A percentile compares a stretch with the other conserved stretches of the same genome.
Evolutionary conservation across 2,329 filamentous ascomycete species (phyloP).

Genomic region (Lasiodiplodia sp.): DNA sequence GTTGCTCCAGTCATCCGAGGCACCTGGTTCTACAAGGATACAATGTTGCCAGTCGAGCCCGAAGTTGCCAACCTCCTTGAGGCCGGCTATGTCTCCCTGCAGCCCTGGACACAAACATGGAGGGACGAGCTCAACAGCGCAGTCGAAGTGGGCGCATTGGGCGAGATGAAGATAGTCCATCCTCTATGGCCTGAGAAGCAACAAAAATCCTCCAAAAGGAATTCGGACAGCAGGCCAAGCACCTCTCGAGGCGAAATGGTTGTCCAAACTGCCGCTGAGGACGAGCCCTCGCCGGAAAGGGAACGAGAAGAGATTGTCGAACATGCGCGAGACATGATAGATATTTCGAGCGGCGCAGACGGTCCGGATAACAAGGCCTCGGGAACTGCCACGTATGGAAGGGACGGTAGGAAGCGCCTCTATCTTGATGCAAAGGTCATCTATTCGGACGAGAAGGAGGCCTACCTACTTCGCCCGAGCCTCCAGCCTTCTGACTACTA

Average conservation of each 20-base stretch:
- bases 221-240: constrained; percentile 51
- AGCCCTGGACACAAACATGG: constrained; percentile 92
- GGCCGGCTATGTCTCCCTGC: constrained; percentile 84
- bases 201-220: constrained; percentile 61
- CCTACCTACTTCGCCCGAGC: constrained; percentile 86
- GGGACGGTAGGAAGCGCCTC: constrained; percentile 59
- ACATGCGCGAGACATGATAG: constrained; percentile 56
- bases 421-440: constrained; percentile 84
- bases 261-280: constrained; percentile 16
- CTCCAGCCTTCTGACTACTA: constrained; percentile 86
- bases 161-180: constrained; percentile 90
- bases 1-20: constrained; percentile 81
- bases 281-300: constrained; percentile 44
- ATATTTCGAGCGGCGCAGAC: constrained; percentile 54
- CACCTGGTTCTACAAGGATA: constrained; percentile 98
- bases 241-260: constrained; percentile 44
- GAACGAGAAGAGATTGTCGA: constrained; percentile 53
- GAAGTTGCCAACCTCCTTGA: constrained; percentile 91
- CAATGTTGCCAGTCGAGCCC: constrained; percentile 87
- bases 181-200: constrained; percentile 77
- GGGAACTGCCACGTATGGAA: constrained; percentile 50
- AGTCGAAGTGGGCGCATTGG: constrained; percentile 84
- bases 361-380: constrained; percentile 58
- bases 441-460: constrained; percentile 78
- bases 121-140: constrained; percentile 89